Conservation (phyloP, 768 basidiomycete genomes). For the Leccinellum luteum region DNA sequence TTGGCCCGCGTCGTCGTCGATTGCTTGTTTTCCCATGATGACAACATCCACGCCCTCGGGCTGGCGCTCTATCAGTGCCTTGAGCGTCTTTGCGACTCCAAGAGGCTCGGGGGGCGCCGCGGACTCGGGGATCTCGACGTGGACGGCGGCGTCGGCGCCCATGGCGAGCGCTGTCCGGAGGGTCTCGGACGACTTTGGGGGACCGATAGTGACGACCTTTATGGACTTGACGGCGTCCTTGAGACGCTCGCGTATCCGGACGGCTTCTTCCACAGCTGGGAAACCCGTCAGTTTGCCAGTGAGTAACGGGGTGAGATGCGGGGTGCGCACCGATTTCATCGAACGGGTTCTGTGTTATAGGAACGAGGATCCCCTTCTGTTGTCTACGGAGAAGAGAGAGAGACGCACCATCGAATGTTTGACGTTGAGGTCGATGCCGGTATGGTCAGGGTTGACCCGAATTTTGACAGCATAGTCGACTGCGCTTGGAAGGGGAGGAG, state of each 20-base stretch:
- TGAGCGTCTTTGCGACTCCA: conserved; percentile 82
- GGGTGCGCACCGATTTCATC: conserved; percentile 86
- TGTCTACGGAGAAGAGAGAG: not conserved
- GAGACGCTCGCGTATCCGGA: conserved; percentile 84
- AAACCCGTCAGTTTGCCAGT: not conserved
- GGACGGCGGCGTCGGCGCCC: conserved; percentile 93
- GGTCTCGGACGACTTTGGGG: conserved; percentile 83
- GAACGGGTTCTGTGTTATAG: conserved; percentile 78
- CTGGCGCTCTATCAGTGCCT: conserved; percentile 66
- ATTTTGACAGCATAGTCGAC: conserved; percentile 99
- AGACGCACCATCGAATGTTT: conserved; percentile 95
- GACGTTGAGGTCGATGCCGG: conserved; percentile 93
- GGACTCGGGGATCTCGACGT: conserved; percentile 80
- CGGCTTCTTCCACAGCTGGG: conserved; percentile 93
- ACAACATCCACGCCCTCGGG: conserved; percentile 73
- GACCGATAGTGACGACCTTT: conserved; percentile 92
- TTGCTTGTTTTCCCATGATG: conserved; percentile 96
- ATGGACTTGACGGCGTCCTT: conserved; percentile 81
- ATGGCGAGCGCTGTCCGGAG: conserved; percentile 96
- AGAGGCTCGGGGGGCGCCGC: conserved; percentile 84
- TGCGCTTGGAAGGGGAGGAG: conserved; percentile 47
- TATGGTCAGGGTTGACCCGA: conserved; percentile 92
- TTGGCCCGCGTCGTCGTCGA: conserved; percentile 94
- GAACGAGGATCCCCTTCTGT: not conserved
- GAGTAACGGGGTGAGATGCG: not conserved